Conservation (phyloP, 805 yeast species). For the Metschnikowia orientalis region DNA sequence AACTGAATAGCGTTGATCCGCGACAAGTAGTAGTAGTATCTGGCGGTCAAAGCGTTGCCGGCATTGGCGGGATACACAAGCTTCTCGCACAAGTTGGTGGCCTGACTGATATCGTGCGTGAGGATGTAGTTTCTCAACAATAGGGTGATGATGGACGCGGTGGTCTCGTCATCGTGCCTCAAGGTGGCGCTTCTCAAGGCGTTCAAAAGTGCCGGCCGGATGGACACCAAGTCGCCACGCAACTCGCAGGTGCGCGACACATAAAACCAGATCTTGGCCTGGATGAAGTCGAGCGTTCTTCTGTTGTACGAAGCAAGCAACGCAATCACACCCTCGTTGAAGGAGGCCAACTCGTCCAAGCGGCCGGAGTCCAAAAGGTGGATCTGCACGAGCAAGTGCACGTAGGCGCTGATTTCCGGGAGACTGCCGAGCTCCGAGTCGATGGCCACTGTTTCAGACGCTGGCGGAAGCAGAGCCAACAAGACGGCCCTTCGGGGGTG, state of each 20-base stretch:
- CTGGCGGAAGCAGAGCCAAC: slow-evolving; percentile 25
- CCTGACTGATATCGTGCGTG: slow-evolving; percentile 78
- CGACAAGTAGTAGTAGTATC: slow-evolving; percentile 90
- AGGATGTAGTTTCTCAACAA: slow-evolving; percentile 75
- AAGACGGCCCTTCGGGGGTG: slow-evolving; percentile 36
- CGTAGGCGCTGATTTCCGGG: slow-evolving; percentile 77
- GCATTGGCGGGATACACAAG: slow-evolving; percentile 83
- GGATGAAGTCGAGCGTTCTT: slow-evolving; percentile 78
- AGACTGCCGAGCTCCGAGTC: slow-evolving; percentile 36
- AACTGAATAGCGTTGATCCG: slow-evolving; percentile 86
- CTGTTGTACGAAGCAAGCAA: slow-evolving; percentile 65
- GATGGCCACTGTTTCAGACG: slow-evolving; percentile 21
- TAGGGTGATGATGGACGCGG: slow-evolving; percentile 81
- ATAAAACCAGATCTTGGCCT: slow-evolving; percentile 93
- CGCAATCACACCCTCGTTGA: slow-evolving; percentile 50
- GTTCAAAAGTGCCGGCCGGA: slow-evolving; percentile 65
- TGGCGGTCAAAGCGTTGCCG: slow-evolving; percentile 81
- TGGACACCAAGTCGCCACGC: slow-evolving; percentile 44
- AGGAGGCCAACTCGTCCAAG: slow-evolving; percentile 44
- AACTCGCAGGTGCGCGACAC: slow-evolving; percentile 69
- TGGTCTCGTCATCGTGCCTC: slow-evolving; percentile 89
- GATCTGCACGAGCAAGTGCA: slow-evolving; percentile 75
- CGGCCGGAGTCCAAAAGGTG: slow-evolving; percentile 63
- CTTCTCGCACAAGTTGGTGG: slow-evolving; percentile 84
- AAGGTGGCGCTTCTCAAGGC: slow-evolving; percentile 84